A percentile compares a stretch with the other conserved stretches of the same genome.
Conservation (phyloP, 805 yeast genomes). For the Sugiyamaella smithiae region DNA sequence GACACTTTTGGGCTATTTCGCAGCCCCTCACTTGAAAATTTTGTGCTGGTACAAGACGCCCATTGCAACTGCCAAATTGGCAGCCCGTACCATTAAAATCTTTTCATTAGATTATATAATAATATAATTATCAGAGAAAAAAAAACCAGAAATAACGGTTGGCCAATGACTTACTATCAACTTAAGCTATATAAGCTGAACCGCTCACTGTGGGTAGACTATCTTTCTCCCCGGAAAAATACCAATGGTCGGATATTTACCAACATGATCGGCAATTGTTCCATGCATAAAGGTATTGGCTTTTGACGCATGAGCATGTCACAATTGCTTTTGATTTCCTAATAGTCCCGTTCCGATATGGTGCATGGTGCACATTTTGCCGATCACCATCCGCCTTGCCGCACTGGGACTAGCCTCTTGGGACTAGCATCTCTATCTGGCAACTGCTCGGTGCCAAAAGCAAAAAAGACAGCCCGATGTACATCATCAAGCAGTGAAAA, state of each 20-base stretch:
- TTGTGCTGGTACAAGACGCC: too few relatives aligned
- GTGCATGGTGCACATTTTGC: background rate
- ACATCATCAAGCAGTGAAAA: background rate
- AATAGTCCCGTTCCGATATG: constrained; percentile 1
- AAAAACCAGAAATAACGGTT: too few relatives aligned
- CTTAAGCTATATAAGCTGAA: background rate
- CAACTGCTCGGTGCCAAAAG: background rate
- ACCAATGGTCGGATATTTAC: constrained; percentile 1
- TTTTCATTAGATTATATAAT: background rate
- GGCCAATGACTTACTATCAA: background rate
- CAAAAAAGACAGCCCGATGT: background rate
- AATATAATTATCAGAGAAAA: too few relatives aligned
- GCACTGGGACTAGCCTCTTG: background rate
- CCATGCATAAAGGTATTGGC: background rate
- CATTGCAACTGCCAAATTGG: too few relatives aligned
- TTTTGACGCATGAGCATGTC: background rate
- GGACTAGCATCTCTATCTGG: background rate
- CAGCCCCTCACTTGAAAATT: too few relatives aligned
- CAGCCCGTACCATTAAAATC: too few relatives aligned
- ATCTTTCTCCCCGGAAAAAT: background rate
- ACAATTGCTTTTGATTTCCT: constrained; percentile 3
- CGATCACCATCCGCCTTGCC: background rate
- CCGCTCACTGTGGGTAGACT: background rate
- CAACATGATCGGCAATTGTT: background rate
- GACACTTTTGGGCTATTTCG: too few relatives aligned